These are phyloP conservation scores for Fusarium anthophilum DNA, from an alignment of 2,329 filamentous ascomycete species.

Conservation along the genomic window DNA sequence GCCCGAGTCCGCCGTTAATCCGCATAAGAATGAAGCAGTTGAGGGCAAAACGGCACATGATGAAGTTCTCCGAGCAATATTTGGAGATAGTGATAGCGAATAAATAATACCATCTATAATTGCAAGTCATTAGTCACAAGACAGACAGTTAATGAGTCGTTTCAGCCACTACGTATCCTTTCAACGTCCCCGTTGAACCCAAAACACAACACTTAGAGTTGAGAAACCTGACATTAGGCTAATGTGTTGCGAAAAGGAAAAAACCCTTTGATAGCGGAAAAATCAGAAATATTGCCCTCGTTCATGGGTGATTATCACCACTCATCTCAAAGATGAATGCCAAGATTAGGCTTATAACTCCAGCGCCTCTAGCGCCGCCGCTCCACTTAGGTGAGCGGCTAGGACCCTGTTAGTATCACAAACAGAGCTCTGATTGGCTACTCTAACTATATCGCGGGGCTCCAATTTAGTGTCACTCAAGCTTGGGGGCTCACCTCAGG, in stretches of 20 bases:
- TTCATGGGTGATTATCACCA: not conserved
- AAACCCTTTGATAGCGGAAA: not conserved
- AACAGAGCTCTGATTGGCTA: conserved; percentile 23
- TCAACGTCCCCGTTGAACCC: not conserved
- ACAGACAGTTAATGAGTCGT: not conserved
- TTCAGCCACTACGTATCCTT: not conserved
- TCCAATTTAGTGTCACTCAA: conserved; percentile 42
- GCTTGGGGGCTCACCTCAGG: conserved; percentile 37
- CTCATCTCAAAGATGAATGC: conserved; percentile 23
- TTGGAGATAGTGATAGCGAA: conserved; percentile 86
- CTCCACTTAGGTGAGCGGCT: conserved; percentile 39
- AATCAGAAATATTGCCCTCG: not conserved
- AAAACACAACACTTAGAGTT: not conserved
- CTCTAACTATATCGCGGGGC: conserved; percentile 28
- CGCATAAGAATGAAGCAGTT: conserved; percentile 73
- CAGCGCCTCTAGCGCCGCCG: conserved; percentile 32
- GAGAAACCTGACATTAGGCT: not conserved
- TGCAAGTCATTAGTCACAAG: not conserved
- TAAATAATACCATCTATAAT: conserved; percentile 21
- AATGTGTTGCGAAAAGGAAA: not conserved
- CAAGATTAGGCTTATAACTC: conserved; percentile 31
- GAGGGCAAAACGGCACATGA: conserved; percentile 79
- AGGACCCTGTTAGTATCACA: conserved; percentile 22
- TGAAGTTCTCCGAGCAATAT: conserved; percentile 90
- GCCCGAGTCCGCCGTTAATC: conserved; percentile 59